Base-by-base conservation (phyloP, 805 yeast genomes). In the Wickerhamomyces bovis region DNA sequence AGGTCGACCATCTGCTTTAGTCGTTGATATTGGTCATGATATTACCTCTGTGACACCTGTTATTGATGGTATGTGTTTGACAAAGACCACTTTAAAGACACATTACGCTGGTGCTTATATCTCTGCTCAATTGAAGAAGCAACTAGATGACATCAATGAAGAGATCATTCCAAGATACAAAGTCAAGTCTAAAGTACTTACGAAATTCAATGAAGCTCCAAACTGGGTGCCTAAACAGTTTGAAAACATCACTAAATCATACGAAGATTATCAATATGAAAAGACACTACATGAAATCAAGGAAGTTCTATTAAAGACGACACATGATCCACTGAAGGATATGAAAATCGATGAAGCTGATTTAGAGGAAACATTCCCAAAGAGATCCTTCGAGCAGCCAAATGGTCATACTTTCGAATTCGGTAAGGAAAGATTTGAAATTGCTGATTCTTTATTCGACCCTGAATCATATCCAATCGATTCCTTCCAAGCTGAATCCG, bases 11-110 rank as follows among this genome's bases (percentile, higher is more conserved):
- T 84, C 83, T 50, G 89, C 95, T 62, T 69, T 89, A 28, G 89
- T 89, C 36, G 92, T 89, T 36, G 96, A 89, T 63, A 67, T 87
- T 36, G 96, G 96, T 6, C 94, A 86, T 60, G 90, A 85, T 60
- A 68, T 82, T 2, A 71, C 77, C 18, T 80, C 88, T 50, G 90
- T 82, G 1, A 83, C 94, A 6, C 96, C 90, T 2, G 89, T 85
- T 19, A 80, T 83, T 49, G 96, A 85, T 66, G 95, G 95, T 21
- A 78, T 84, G 66, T 83, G 89, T 41, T 67, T 86, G 47, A 73
- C 84, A 41, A 83, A 78, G 53, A 83, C 81, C 56, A 85, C 81
- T 15, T 77, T 74, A 68, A 81, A 80, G 56, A 87, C 95, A 2
- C 80, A 75, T 51, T 80, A 81, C 55, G 86, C 89, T 1, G 97